Percentiles rank a stretch among this genome's conserved stretches.
Conservation (phyloP, 106 monocot species). For the Amphibolis antarctica region DNA sequence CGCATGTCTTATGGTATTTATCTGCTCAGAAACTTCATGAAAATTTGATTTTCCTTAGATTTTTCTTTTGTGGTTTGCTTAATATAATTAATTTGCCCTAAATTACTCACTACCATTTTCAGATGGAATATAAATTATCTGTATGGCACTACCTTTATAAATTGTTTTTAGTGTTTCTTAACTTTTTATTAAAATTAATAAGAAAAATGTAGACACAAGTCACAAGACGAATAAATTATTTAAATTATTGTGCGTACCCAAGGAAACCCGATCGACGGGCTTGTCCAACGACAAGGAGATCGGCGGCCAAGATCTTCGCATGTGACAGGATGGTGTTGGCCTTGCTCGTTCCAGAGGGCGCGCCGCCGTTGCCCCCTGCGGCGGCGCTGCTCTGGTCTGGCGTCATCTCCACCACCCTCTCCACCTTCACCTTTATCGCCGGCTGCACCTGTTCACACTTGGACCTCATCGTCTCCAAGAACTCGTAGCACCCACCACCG, state of each 20-base stretch:
- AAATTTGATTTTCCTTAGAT: too few relatives aligned
- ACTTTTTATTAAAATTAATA: too few relatives aligned
- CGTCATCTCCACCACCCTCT: constrained; percentile 44
- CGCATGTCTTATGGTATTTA: too few relatives aligned
- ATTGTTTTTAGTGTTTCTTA: too few relatives aligned
- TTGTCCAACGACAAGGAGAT: constrained; percentile 73
- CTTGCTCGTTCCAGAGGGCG: constrained; percentile 11
- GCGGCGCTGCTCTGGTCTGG: constrained; percentile 30
- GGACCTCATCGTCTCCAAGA: constrained; percentile 49
- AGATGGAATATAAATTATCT: too few relatives aligned
- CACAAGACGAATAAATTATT: too few relatives aligned
- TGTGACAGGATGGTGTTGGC: constrained; percentile 39
- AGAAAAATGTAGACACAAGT: too few relatives aligned
- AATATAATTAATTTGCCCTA: too few relatives aligned
- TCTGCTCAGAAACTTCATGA: too few relatives aligned
- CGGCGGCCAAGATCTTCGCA: constrained; percentile 26
- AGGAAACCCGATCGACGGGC: constrained; percentile 34
- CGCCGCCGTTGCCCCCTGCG: neutral
- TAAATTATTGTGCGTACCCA: constrained; percentile 19
- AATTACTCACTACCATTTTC: too few relatives aligned
- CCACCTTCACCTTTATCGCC: constrained; percentile 37
- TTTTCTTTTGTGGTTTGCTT: too few relatives aligned
- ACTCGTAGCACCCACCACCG: constrained; percentile 24
- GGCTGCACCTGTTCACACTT: constrained; percentile 41
- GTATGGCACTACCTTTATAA: too few relatives aligned